These are phyloP conservation scores for Potentilla sterilis DNA, from an alignment of 306 rosid species.

Conservation along the genomic window DNA sequence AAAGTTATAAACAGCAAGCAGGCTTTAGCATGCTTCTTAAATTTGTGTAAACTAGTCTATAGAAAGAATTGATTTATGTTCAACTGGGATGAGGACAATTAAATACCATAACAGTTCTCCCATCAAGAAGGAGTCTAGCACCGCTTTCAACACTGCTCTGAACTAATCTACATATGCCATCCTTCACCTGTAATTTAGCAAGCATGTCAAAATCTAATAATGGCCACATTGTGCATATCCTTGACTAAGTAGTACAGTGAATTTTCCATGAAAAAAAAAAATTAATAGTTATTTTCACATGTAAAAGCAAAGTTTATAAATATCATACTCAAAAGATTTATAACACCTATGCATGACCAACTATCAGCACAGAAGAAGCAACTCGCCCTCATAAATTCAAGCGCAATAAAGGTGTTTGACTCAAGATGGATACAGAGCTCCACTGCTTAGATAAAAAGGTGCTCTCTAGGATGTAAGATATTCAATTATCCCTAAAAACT, in stretches of 20 bases:
- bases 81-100: slow-evolving; percentile 20
- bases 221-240: background rate
- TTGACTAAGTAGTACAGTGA: slow-evolving; percentile 9
- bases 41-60: background rate
- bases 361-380: background rate
- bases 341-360: background rate
- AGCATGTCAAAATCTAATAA: slow-evolving; percentile 17
- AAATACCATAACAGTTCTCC: slow-evolving; percentile 56
- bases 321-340: background rate
- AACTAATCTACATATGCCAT: slow-evolving; percentile 51
- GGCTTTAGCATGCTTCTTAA: background rate
- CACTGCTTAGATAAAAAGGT: background rate
- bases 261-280: background rate
- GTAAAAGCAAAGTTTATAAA: background rate
- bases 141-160: slow-evolving; percentile 58
- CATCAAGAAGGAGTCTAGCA: slow-evolving; percentile 66
- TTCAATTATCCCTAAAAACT: background rate
- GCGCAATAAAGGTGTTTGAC: background rate
- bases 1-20: background rate
- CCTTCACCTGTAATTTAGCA: slow-evolving; percentile 47
- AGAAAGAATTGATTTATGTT: background rate
- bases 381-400: background rate
- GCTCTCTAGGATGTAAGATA: background rate
- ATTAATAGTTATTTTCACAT: background rate
- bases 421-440: background rate